These are phyloP conservation scores for Fusarium papillatum DNA, from an alignment of 2,329 filamentous ascomycete species.

Conservation along the genomic window DNA sequence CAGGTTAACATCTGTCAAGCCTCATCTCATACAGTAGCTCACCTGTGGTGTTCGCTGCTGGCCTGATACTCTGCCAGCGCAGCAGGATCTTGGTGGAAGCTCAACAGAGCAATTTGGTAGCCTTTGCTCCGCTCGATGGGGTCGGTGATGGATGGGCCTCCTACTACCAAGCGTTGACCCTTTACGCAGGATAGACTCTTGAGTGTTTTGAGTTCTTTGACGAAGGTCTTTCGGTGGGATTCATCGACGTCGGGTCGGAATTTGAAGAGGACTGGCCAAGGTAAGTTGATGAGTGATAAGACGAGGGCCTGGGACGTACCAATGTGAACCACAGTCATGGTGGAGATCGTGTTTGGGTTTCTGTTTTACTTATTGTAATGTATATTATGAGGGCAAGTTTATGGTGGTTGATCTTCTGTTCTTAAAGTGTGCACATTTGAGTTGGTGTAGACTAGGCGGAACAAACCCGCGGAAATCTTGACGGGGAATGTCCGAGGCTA, in stretches of 20 bases:
- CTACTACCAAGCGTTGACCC: constrained; percentile 62
- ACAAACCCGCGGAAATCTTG: background rate
- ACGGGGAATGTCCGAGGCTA: background rate
- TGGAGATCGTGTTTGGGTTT: background rate
- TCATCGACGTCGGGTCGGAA: constrained; percentile 57
- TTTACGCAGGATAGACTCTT: constrained; percentile 62
- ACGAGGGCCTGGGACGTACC: constrained; percentile 35
- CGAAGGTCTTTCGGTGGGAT: constrained; percentile 59
- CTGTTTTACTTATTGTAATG: background rate
- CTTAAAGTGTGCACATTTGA: background rate
- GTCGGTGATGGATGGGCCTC: constrained; percentile 65
- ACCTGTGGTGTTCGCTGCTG: constrained; percentile 65
- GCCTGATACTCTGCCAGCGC: constrained; percentile 66
- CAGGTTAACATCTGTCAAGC: background rate
- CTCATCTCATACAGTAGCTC: background rate
- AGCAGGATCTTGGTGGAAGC: constrained; percentile 60
- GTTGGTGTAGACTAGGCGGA: background rate
- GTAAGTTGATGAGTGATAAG: background rate
- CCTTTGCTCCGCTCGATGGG: constrained; percentile 67
- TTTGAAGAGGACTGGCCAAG: constrained; percentile 61
- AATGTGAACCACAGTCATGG: constrained; percentile 53
- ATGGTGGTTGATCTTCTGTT: background rate
- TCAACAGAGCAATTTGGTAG: constrained; percentile 64
- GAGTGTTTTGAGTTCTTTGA: constrained; percentile 62
- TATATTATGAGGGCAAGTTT: background rate